Conservation (phyloP, 2,329 filamentous ascomycete species). For the Fonsecaea nubica region DNA sequence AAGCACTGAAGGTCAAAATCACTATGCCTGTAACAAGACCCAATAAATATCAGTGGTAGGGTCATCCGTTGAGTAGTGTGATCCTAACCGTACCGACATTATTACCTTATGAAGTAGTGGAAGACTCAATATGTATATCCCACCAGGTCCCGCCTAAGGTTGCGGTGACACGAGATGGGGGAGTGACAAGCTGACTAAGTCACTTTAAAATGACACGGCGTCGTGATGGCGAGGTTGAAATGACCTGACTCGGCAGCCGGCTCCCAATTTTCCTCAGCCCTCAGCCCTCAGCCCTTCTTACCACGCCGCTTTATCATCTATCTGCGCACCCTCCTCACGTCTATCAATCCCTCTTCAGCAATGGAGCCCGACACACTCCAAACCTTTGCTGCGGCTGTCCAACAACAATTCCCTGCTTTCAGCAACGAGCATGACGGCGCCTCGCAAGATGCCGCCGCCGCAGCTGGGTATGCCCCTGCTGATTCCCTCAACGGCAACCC, state of each 20-base stretch:
- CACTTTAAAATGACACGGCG: not conserved
- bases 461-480: constrained; percentile 29
- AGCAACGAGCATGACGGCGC: constrained; percentile 13
- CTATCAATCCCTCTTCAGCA: constrained; percentile 5
- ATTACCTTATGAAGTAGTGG: not conserved
- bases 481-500: constrained; percentile 29
- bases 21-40: not conserved
- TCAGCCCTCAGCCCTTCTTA: not conserved
- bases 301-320: constrained; percentile 11
- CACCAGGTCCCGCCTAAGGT: not conserved
- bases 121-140: not conserved
- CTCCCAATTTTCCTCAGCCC: constrained; percentile 6
- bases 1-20: not conserved
- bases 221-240: not conserved
- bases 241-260: not conserved
- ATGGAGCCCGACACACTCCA: constrained; percentile 29
- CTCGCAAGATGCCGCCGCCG: constrained; percentile 21
- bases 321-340: constrained; percentile 6
- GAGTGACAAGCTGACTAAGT: not conserved
- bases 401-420: constrained; percentile 30
- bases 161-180: not conserved
- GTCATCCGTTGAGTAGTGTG: not conserved
- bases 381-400: constrained; percentile 28
- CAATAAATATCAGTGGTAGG: not conserved
- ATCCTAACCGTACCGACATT: not conserved